Percentiles rank a stretch among this genome's conserved stretches.
phyloP scores from a whole-genome alignment of 1,284 basidiomycete genomes.

The Puccinia horiana region DNA sequence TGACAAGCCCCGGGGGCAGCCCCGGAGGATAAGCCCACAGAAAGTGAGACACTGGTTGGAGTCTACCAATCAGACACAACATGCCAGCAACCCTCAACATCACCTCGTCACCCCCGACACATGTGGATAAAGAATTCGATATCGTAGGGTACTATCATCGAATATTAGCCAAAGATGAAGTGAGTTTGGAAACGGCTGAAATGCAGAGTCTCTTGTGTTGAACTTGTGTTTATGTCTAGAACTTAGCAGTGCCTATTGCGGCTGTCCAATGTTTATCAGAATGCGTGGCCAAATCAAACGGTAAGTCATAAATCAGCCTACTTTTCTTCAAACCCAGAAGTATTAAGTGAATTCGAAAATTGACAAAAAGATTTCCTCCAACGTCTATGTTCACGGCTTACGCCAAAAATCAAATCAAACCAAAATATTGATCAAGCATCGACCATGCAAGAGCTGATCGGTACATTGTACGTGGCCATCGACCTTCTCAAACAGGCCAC shows the following conservation, averaged over 20 bases:
- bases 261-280: slow-evolving; percentile 40
- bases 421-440: slow-evolving; percentile 63
- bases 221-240: neutral
- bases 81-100: neutral
- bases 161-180: slow-evolving; percentile 5
- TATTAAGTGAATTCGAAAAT: neutral
- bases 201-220: neutral
- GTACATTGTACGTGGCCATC: slow-evolving; percentile 75
- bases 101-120: neutral
- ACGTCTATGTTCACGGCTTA: no score
- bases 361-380: neutral
- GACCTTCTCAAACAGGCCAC: slow-evolving; percentile 68
- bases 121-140: slow-evolving; percentile 3
- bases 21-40: neutral
- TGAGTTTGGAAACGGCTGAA: neutral
- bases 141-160: neutral
- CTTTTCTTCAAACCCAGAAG: neutral
- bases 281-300: slow-evolving; percentile 35
- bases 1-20: no score
- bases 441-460: slow-evolving; percentile 86
- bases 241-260: slow-evolving; percentile 42
- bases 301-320: neutral
- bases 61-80: neutral
- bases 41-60: no score
- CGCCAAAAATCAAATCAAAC: neutral